phyloP scores from a whole-genome alignment of 1,284 basidiomycete species.

The Grifola frondosa region DNA sequence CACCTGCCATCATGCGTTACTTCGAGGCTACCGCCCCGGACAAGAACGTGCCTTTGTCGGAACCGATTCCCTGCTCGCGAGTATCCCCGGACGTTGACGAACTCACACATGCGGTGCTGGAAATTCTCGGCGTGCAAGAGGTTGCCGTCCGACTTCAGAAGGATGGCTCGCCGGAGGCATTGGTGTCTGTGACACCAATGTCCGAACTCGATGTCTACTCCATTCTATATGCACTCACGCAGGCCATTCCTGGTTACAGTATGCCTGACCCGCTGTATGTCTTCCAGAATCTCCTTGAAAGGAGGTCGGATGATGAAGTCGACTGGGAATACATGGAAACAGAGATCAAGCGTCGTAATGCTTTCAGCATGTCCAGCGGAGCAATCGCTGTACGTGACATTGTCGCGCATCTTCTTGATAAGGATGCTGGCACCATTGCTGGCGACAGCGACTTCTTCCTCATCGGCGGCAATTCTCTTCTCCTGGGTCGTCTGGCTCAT shows the following conservation, averaged over 20 bases:
- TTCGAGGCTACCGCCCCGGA: slow-evolving; percentile 38
- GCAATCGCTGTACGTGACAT: slow-evolving; percentile 40
- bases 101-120: slow-evolving; percentile 46
- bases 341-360: slow-evolving; percentile 27
- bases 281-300: slow-evolving; percentile 11
- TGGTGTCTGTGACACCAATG: slow-evolving; percentile 29
- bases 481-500: slow-evolving; percentile 43
- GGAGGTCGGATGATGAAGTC: slow-evolving; percentile 22
- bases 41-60: slow-evolving; percentile 32
- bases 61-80: slow-evolving; percentile 36
- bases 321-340: slow-evolving; percentile 38
- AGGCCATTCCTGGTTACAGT: slow-evolving; percentile 31
- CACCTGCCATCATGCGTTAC: slow-evolving; percentile 36
- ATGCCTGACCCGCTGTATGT: slow-evolving; percentile 35
- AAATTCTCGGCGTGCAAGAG: slow-evolving; percentile 46
- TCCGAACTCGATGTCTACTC: slow-evolving; percentile 22
- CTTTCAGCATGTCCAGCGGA: slow-evolving; percentile 32
- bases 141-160: slow-evolving; percentile 39
- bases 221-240: slow-evolving; percentile 23
- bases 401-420: slow-evolving; percentile 35
- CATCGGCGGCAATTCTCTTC: slow-evolving; percentile 44
- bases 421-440: slow-evolving; percentile 35
- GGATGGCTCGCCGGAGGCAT: slow-evolving; percentile 37
- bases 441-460: slow-evolving; percentile 44
- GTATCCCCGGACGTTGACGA: slow-evolving; percentile 31